Percentiles rank a stretch among this genome's conserved stretches.
phyloP scores from a whole-genome alignment of 2,329 filamentous ascomycete genomes.

The Zelopaecilomyces penicillatus region DNA sequence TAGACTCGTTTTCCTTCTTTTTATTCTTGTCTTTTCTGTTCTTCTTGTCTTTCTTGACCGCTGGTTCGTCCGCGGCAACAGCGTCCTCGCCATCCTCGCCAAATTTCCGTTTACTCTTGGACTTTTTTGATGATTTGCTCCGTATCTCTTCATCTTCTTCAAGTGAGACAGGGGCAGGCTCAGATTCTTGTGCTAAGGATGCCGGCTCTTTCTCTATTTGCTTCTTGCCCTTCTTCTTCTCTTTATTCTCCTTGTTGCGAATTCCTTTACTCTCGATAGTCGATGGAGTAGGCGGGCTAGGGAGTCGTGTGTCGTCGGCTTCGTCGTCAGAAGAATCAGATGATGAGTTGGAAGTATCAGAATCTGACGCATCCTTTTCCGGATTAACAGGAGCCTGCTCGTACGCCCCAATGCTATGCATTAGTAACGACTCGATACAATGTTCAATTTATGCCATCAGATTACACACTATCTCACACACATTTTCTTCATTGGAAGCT shows the following conservation, averaged over 20 bases:
- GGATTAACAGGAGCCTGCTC: too few species aligned
- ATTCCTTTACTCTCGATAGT: too few species aligned
- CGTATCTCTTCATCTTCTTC: too few species aligned
- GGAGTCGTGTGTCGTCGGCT: background rate
- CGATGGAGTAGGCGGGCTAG: too few species aligned
- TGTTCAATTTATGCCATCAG: too few species aligned
- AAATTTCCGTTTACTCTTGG: constrained; percentile 8
- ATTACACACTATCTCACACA: too few species aligned
- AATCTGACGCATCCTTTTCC: background rate
- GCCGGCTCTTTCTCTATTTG: background rate
- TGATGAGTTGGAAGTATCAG: background rate
- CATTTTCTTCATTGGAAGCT: too few species aligned
- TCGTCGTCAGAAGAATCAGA: background rate
- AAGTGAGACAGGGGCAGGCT: too few species aligned
- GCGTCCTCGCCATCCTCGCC: constrained; percentile 4
- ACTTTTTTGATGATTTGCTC: background rate
- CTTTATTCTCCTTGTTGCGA: constrained; percentile 3
- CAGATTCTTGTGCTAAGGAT: too few species aligned
- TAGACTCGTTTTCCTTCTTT: constrained; percentile 15
- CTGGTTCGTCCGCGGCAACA: constrained; percentile 12
- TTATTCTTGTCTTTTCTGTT: constrained; percentile 17
- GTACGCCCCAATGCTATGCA: too few species aligned
- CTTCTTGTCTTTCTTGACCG: constrained; percentile 14
- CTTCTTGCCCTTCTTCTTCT: constrained; percentile 4
- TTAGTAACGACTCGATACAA: too few species aligned